phyloP scores from a whole-genome alignment of 768 basidiomycete species.

The Trametes coccinea region DNA sequence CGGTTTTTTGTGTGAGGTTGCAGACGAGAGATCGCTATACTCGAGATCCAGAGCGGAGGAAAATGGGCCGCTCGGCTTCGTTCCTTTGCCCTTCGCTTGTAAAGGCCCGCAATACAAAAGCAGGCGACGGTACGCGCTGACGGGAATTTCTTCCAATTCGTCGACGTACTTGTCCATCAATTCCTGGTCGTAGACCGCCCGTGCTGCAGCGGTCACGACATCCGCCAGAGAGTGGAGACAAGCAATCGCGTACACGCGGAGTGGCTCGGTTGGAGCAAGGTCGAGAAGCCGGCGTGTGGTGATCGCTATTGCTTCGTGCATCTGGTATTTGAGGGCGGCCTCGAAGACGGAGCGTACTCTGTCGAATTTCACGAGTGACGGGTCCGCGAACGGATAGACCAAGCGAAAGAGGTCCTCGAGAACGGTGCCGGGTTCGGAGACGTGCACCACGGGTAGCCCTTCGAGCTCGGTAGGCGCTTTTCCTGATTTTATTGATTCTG shows the following conservation, averaged over 20 bases:
- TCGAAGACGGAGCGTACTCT: conserved; percentile 13
- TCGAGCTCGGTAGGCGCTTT: not conserved
- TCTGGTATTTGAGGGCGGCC: conserved; percentile 31
- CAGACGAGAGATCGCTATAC: no score
- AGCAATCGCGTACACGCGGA: conserved; percentile 38
- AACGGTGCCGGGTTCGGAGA: not conserved
- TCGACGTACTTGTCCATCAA: not conserved
- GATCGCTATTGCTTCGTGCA: conserved; percentile 22
- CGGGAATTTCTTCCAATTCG: conserved; percentile 16
- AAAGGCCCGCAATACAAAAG: not conserved
- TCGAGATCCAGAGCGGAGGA: not conserved
- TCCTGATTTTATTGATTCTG: no score
- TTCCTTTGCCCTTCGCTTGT: no score
- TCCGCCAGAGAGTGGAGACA: conserved; percentile 29
- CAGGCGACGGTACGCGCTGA: conserved; percentile 10
- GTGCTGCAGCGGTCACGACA: conserved; percentile 31
- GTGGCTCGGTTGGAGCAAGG: conserved; percentile 30
- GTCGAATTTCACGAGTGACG: conserved; percentile 14
- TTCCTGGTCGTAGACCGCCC: not conserved
- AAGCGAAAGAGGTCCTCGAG: conserved; percentile 21
- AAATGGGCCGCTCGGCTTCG: not conserved
- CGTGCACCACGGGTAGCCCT: not conserved
- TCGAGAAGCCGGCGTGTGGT: conserved; percentile 4
- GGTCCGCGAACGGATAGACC: conserved; percentile 37
- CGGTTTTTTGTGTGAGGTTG: no score